Base-by-base conservation (phyloP, 2,329 filamentous ascomycete species). In the Domatiomyces catenatus region DNA sequence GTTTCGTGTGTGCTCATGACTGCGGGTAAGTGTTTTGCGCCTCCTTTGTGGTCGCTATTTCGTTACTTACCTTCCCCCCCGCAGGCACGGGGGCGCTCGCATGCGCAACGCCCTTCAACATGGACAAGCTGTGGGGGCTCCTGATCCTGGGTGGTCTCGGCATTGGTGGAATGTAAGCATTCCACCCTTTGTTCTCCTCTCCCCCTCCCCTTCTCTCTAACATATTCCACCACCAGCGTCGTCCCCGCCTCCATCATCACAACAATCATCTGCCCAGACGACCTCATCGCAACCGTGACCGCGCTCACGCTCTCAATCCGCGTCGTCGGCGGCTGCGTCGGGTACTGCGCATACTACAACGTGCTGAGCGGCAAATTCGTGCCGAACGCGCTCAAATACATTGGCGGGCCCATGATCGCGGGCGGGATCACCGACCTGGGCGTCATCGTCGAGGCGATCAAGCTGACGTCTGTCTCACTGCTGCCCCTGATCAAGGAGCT, bases 271-370 rank as follows among this genome's bases (percentile, higher is more conserved):
- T 83, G 80, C 53, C 80, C 81, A 0, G 78, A 81, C 64, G 67
- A 84, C 47, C 69, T 84, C 3, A 84, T 86, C 54, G 82, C 79
- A 6, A 84, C 81, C 1, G 73, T 83, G 43, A 76, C 80, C 0
- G 79, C 82, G 5, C 69, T 86, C 18, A 84, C 81, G 0, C 74
- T 85, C 20, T 75, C 79, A 12, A 77, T 85, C 56, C 79, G 82
- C 32, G 78, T 83, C 49, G 72, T 84, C 24, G 81, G 82, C 45
- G 81, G 81, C 28, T 73, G 75, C 8, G 75, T 84, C 52, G 81
- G 78, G 36, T 83, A 79, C 60, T 72, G 73, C 10, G 69, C 76
- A 49, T 72, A 72, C 61, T 81, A 79, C 62, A 72, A 74, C 52
- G 62, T 73, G 56, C 71, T 70, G 56, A 59, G 70, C 52, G 64